phyloP scores from a whole-genome alignment of 164 flowering plant genomes.

The Santalum album region DNA sequence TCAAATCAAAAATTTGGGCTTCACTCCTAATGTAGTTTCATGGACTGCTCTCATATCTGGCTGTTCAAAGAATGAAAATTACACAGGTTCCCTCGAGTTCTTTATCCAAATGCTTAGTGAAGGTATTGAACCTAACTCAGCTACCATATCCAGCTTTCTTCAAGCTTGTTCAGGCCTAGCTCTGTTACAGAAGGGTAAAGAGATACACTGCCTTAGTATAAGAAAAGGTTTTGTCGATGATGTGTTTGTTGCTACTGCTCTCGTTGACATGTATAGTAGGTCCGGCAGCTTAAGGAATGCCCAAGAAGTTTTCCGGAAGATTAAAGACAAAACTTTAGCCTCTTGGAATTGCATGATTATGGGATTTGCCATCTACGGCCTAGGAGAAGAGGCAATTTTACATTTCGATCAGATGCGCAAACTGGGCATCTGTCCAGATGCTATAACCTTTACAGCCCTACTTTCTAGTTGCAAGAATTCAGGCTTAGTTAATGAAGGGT shows the following conservation, averaged over 20 bases:
- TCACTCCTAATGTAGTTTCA: slow-evolving; percentile 50
- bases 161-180: slow-evolving; percentile 50
- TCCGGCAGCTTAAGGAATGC: slow-evolving; percentile 39
- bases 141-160: slow-evolving; percentile 42
- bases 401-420: slow-evolving; percentile 40
- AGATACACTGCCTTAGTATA: slow-evolving; percentile 39
- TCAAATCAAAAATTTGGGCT: slow-evolving; percentile 31
- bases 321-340: slow-evolving; percentile 33
- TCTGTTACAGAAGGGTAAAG: slow-evolving; percentile 41
- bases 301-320: slow-evolving; percentile 25
- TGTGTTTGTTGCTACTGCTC: slow-evolving; percentile 41
- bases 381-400: slow-evolving; percentile 35
- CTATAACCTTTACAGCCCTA: slow-evolving; percentile 52
- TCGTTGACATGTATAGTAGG: slow-evolving; percentile 56
- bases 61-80: slow-evolving; percentile 35
- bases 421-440: slow-evolving; percentile 37
- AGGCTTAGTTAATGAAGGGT: slow-evolving; percentile 51
- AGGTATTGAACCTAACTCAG: slow-evolving; percentile 43
- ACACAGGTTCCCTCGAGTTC: slow-evolving; percentile 25
- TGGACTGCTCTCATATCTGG: slow-evolving; percentile 76
- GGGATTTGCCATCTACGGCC: slow-evolving; percentile 43
- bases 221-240: slow-evolving; percentile 32
- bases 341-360: slow-evolving; percentile 66
- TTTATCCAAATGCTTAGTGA: slow-evolving; percentile 42
- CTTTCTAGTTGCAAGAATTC: slow-evolving; percentile 56